Evolutionary conservation across 108 stramenopile species (phyloP).

Genomic region (Nannochloropsis salina): DNA sequence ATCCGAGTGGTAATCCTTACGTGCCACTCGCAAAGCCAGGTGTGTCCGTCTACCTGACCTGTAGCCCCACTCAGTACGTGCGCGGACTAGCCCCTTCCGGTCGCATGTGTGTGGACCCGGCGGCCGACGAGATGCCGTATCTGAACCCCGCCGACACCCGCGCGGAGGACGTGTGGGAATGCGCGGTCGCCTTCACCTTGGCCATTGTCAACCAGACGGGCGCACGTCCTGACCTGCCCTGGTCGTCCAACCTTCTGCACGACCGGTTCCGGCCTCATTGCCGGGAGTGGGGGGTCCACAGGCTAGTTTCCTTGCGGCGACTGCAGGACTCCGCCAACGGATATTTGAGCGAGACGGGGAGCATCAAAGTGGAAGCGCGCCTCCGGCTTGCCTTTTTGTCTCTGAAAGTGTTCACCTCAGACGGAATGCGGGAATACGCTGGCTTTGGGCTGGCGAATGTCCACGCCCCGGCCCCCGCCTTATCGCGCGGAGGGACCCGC

Average conservation of each 20-base stretch:
- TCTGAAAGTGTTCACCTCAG: not conserved
- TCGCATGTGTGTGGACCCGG: not conserved
- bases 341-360: not conserved
- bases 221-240: not conserved
- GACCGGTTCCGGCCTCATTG: not conserved
- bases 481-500: not conserved
- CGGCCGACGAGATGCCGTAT: not conserved
- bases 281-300: not conserved
- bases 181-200: not conserved
- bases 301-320: not conserved
- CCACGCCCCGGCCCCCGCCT: not conserved
- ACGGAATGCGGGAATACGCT: not conserved
- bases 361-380: not conserved
- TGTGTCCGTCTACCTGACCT: not conserved
- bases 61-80: not conserved
- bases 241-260: not conserved
- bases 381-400: not conserved
- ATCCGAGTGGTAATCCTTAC: conserved; percentile 5
- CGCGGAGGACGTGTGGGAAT: not conserved
- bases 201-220: not conserved
- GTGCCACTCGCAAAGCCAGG: not conserved
- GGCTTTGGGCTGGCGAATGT: not conserved
- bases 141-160: not conserved
- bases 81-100: not conserved
- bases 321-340: not conserved